phyloP scores from a whole-genome alignment of 1,284 basidiomycete species.

The Chalciporus sp. region DNA sequence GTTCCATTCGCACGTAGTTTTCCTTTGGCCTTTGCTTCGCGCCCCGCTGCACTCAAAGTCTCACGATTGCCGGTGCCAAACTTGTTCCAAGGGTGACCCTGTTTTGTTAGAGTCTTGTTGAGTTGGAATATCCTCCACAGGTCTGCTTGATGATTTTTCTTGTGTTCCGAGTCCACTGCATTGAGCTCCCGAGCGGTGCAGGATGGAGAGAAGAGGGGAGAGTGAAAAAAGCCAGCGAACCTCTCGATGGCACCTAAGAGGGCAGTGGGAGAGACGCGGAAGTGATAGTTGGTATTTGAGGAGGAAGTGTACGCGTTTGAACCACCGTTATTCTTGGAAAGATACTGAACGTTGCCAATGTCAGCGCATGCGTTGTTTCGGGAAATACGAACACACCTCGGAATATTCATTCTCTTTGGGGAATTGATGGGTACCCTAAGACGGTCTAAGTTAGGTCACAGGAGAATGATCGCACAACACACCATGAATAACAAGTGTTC shows the following conservation, averaged over 20 bases:
- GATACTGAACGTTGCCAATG: constrained; percentile 53
- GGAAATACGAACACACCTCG: constrained; percentile 49
- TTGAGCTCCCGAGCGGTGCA: constrained; percentile 95
- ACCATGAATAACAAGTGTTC: constrained; percentile 98
- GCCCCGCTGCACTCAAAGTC: constrained; percentile 76
- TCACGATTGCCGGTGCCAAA: constrained; percentile 93
- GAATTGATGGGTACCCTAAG: constrained; percentile 78
- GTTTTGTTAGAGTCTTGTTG: constrained; percentile 85
- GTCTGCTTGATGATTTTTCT: constrained; percentile 97
- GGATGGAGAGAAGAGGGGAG: constrained; percentile 87
- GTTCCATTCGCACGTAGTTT: constrained; percentile 31
- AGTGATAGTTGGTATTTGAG: constrained; percentile 94
- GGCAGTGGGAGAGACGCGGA: constrained; percentile 88
- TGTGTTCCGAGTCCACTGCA: constrained; percentile 98
- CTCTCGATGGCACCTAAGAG: constrained; percentile 86
- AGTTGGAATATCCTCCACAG: constrained; percentile 97
- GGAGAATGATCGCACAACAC: constrained; percentile 21
- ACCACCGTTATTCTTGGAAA: constrained; percentile 87
- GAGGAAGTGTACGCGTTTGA: constrained; percentile 97
- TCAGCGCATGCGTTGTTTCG: not conserved
- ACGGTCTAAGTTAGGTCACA: constrained; percentile 10
- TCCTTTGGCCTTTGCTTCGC: constrained; percentile 52
- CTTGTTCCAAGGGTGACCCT: constrained; percentile 88
- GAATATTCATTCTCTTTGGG: constrained; percentile 93
- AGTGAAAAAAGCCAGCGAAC: constrained; percentile 94